Base-by-base conservation (phyloP, 352 stramenopile species). In the Aphanomyces euteiches region DNA sequence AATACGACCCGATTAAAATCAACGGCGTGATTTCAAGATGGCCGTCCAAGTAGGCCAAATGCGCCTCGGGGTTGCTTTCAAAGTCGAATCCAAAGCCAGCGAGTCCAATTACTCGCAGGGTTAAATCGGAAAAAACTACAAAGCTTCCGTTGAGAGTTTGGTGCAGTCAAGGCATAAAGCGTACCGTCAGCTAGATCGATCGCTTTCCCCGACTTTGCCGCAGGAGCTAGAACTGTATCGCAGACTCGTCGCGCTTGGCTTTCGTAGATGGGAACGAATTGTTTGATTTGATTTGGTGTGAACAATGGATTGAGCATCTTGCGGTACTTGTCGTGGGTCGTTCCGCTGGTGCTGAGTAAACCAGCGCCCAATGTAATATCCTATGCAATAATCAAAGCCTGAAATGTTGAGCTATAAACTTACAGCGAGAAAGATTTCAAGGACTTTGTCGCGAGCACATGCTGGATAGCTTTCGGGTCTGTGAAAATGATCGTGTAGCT, bases 291-390 rank as follows among this genome's bases (percentile, higher is more conserved):
- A 6, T 15, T 10, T 6, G n/a, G 12, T 34, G 50, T 59, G 28
- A 59, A 59, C 5, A 37, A 13, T 10, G 50, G 50, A 34, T 59
- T 59, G 50, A 59, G 50, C 4, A 37, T 19, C 19, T 59, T 59
- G 12, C 50, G 50, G n/a, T 39, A 39, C 19, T 19, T 2, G 19
- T 19, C 50, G 50, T 59, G 50, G 1, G 4, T 34, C 4, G 50
- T 34, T 6, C 50, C 50, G 50, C 28, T n/a, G 12, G 50, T 36
- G 10, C 17, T 37, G 12, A 59, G 12, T 19, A 59, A 36, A 4
- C 50, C 50, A 34, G 4, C 4, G 12, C 50, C 50, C 12, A 19
- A 36, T 37, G 28, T 15, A n/a, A 28, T 59, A 15, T 59, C 28
- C 50, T 59, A 36, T 12, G 28, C 28, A 28, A 28, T 28, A n/a